phyloP scores from a whole-genome alignment of 768 basidiomycete genomes.

The Mycena polygramma region DNA sequence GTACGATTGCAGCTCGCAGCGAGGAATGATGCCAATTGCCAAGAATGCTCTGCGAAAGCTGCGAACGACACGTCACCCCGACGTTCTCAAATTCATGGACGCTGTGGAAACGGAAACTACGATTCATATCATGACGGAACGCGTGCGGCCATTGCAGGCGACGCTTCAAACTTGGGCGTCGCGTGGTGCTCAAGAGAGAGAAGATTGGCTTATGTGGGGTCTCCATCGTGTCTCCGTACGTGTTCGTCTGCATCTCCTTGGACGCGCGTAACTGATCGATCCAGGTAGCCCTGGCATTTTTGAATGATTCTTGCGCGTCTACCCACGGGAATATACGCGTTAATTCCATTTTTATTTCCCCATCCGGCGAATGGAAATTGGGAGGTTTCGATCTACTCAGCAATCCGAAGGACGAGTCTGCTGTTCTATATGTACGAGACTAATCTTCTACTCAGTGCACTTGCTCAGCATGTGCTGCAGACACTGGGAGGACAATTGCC shows the following conservation, averaged over 20 bases:
- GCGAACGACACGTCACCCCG: conserved; percentile 93
- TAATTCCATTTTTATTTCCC: conserved; percentile 90
- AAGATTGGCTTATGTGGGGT: conserved; percentile 96
- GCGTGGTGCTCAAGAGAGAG: conserved; percentile 72
- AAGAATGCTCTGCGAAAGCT: conserved; percentile 92
- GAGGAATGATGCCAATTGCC: conserved; percentile 80
- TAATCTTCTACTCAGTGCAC: conserved; percentile 16
- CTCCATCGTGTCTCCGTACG: conserved; percentile 89
- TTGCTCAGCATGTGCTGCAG: conserved; percentile 54
- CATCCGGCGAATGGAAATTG: conserved; percentile 96
- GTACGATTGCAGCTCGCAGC: conserved; percentile 78
- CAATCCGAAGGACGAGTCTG: conserved; percentile 81
- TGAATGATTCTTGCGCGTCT: conserved; percentile 86
- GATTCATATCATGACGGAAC: conserved; percentile 95
- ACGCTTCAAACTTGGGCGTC: conserved; percentile 74
- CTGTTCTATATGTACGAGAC: conserved; percentile 83
- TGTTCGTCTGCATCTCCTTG: conserved; percentile 37
- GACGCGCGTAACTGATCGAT: conserved; percentile 26
- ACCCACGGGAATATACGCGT: conserved; percentile 85
- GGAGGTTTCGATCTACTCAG: conserved; percentile 95
- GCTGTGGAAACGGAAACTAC: conserved; percentile 89
- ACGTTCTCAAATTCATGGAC: conserved; percentile 96
- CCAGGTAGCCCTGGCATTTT: conserved; percentile 89
- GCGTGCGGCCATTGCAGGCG: conserved; percentile 79
- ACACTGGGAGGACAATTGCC: conserved; percentile 75